Evolutionary conservation across 805 yeast genomes (phyloP).

Genomic region (Candida mattraensis): DNA sequence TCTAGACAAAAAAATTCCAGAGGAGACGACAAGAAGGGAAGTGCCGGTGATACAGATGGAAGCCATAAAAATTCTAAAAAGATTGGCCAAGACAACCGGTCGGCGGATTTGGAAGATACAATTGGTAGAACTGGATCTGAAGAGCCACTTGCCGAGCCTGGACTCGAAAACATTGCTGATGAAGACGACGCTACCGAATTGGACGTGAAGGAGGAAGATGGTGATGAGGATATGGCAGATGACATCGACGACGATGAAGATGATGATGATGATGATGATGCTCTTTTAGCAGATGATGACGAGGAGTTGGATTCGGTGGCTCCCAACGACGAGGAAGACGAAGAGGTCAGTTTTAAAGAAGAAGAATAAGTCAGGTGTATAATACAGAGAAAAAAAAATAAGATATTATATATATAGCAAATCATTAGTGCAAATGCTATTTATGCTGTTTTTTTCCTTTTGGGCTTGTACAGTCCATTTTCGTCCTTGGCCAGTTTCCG

Average conservation of each 20-base stretch:
- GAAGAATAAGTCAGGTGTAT: conserved; percentile 5
- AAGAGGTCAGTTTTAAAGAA: conserved; percentile 11
- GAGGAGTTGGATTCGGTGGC: conserved; percentile 10
- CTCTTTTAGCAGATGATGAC: conserved; percentile 5
- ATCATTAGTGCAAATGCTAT: conserved; percentile 1
- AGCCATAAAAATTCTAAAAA: too few relatives aligned
- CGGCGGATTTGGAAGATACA: too few relatives aligned
- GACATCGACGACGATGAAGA: conserved; percentile 7
- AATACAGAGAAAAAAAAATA: conserved; percentile 2
- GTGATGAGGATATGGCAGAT: conserved; percentile 13
- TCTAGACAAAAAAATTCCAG: conserved; percentile 26
- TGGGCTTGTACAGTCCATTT: conserved; percentile 70
- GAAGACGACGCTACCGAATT: conserved; percentile 13
- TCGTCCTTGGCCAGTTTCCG: conserved; percentile 74
- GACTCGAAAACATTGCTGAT: conserved; percentile 6
- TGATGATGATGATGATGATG: conserved; percentile 9
- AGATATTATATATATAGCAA: conserved; percentile 2
- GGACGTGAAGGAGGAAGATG: conserved; percentile 11
- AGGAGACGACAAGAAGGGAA: conserved; percentile 10
- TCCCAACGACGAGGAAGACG: conserved; percentile 14
- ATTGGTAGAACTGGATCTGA: too few relatives aligned
- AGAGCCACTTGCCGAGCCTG: too few relatives aligned
- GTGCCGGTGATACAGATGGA: conserved; percentile 1
- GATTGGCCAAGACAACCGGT: too few relatives aligned
- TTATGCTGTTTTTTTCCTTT: conserved; percentile 43